Evolutionary conservation across 257 asterid genomes (phyloP).

Genomic region (Salvia miltiorrhiza): DNA sequence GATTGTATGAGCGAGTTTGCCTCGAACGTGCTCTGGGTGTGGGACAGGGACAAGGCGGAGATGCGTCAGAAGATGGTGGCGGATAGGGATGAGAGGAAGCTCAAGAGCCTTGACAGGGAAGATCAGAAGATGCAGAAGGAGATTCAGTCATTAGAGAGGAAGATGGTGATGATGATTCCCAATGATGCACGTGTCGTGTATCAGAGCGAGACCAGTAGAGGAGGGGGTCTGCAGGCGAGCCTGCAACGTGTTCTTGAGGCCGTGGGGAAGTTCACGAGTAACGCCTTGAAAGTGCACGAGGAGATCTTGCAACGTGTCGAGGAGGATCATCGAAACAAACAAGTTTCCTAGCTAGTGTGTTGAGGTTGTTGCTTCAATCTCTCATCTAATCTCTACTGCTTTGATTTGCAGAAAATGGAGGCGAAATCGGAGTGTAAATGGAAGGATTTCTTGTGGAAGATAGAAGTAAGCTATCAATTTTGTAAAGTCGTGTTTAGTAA

Average conservation of each 20-base stretch:
- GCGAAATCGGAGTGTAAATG: too few species aligned
- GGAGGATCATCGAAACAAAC: conserved; percentile 53
- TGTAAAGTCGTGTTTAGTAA: too few species aligned
- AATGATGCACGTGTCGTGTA: conserved; percentile 43
- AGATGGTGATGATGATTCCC: conserved; percentile 48
- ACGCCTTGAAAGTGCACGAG: conserved; percentile 66
- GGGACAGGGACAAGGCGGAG: conserved; percentile 78
- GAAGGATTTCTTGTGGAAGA: too few species aligned
- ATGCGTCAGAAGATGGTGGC: conserved; percentile 65
- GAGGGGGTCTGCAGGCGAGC: conserved; percentile 64
- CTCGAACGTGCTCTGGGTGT: conserved; percentile 61
- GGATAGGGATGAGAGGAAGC: conserved; percentile 63
- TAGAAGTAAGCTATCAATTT: too few species aligned
- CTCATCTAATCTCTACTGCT: too few species aligned
- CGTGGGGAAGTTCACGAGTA: conserved; percentile 66
- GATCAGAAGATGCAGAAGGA: conserved; percentile 79
- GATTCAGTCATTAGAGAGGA: conserved; percentile 75
- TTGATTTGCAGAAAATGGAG: too few species aligned
- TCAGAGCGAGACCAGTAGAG: conserved; percentile 76
- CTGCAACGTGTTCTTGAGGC: conserved; percentile 78
- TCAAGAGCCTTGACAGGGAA: conserved; percentile 77
- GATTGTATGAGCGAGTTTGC: conserved; percentile 72
- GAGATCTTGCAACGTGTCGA: conserved; percentile 75
- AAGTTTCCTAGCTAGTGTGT: conserved; percentile 23
- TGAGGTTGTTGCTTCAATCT: too few species aligned